Percentiles rank a stretch among this genome's conserved stretches.
Evolutionary conservation across 495 filamentous ascomycete species (phyloP).

Genomic region (Elasticomyces elasticus): DNA sequence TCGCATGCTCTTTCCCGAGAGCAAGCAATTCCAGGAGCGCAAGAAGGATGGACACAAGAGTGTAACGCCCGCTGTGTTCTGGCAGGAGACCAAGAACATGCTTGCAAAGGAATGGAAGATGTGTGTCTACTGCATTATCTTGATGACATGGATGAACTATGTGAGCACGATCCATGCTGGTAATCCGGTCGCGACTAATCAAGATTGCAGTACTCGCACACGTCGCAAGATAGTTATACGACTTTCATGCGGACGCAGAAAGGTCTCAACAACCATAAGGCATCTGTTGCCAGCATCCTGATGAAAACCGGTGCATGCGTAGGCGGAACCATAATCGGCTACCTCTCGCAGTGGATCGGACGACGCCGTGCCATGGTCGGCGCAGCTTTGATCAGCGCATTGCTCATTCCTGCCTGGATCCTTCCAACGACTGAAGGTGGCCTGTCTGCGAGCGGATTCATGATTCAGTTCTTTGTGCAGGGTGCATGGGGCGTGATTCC

Average conservation of each 20-base stretch:
- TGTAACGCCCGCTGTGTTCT: conserved; percentile 45
- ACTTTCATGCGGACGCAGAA: conserved; percentile 65
- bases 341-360: conserved; percentile 60
- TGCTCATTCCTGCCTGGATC: conserved; percentile 63
- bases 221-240: conserved; percentile 65
- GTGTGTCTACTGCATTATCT: conserved; percentile 57
- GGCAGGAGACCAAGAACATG: conserved; percentile 52
- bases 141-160: conserved; percentile 58
- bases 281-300: conserved; percentile 60
- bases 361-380: conserved; percentile 57
- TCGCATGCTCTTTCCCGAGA: conserved; percentile 59
- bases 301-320: conserved; percentile 67
- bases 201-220: conserved; percentile 48
- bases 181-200: not conserved
- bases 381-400: conserved; percentile 45
- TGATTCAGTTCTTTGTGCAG: conserved; percentile 70
- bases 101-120: conserved; percentile 59
- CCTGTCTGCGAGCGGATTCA: conserved; percentile 59
- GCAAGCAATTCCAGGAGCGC: conserved; percentile 57
- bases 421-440: conserved; percentile 46
- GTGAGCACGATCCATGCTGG: not conserved
- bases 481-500: conserved; percentile 72
- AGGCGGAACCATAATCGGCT: conserved; percentile 63
- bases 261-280: conserved; percentile 46
- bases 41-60: conserved; percentile 42